Percentiles rank a stretch among this genome's conserved stretches.
These are phyloP conservation scores for Saturnispora zaruensis DNA, from an alignment of 805 yeast genomes.

Conservation along the genomic window DNA sequence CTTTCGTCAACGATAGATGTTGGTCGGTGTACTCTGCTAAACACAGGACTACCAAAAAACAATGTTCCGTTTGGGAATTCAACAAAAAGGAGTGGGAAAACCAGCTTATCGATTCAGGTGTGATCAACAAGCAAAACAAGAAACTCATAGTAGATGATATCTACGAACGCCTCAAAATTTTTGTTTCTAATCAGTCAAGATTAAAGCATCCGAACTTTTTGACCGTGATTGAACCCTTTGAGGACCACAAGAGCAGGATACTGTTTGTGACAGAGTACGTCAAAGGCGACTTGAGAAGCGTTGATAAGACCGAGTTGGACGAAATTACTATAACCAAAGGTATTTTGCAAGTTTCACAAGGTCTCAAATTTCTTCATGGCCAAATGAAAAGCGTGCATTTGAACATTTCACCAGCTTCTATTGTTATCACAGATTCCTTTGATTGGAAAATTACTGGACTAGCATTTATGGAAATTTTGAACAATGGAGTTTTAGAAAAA, in stretches of 20 bases:
- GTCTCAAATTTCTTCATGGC: constrained; percentile 73
- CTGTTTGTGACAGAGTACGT: constrained; percentile 82
- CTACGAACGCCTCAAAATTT: constrained; percentile 55
- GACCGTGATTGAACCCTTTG: constrained; percentile 79
- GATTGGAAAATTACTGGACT: constrained; percentile 93
- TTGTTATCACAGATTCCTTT: constrained; percentile 71
- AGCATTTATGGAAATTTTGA: constrained; percentile 39
- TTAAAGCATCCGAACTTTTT: constrained; percentile 85
- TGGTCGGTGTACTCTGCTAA: constrained; percentile 88
- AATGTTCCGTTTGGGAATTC: constrained; percentile 77
- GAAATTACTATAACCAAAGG: constrained; percentile 73
- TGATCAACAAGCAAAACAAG: constrained; percentile 40
- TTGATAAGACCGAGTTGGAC: constrained; percentile 45
- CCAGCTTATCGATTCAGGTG: constrained; percentile 41
- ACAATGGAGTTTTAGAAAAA: constrained; percentile 45
- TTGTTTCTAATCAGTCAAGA: constrained; percentile 65
- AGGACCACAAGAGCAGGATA: constrained; percentile 71
- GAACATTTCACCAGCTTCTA: constrained; percentile 68
- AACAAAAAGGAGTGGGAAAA: constrained; percentile 71
- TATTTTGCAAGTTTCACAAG: constrained; percentile 65
- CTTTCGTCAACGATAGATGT: constrained; percentile 60
- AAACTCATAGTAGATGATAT: constrained; percentile 48
- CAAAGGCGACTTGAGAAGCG: constrained; percentile 25
- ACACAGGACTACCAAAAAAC: constrained; percentile 48
- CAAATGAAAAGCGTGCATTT: constrained; percentile 68